A percentile compares a stretch with the other conserved stretches of the same genome.
Conservation (phyloP, 148 eudicot genomes). For the Chenopodium quinoa region DNA sequence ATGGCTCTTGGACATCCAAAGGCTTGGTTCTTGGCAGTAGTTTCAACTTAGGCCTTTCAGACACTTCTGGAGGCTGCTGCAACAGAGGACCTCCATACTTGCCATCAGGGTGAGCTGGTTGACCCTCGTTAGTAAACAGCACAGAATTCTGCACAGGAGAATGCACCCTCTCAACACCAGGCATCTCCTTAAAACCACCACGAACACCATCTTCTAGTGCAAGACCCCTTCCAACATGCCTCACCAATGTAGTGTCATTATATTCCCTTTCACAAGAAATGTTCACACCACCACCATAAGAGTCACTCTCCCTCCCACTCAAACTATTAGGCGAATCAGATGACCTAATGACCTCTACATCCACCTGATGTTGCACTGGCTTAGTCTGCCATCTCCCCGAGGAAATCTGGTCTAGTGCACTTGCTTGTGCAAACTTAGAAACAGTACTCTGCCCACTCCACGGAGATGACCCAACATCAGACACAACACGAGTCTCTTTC, state of each 20-base stretch:
- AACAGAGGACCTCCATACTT: conserved; percentile 34
- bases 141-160: conserved; percentile 41
- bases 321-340: conserved; percentile 40
- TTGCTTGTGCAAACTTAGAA: conserved; percentile 78
- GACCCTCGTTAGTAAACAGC: conserved; percentile 37
- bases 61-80: conserved; percentile 36
- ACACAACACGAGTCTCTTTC: conserved; percentile 43
- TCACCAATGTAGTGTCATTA: conserved; percentile 35
- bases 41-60: conserved; percentile 73
- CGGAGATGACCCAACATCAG: conserved; percentile 36
- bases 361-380: conserved; percentile 44
- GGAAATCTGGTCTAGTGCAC: conserved; percentile 88
- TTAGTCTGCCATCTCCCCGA: conserved; percentile 93
- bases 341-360: conserved; percentile 56
- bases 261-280: conserved; percentile 33
- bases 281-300: conserved; percentile 29
- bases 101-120: conserved; percentile 33
- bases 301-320: conserved; percentile 31
- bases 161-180: conserved; percentile 39
- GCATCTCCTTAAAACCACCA: conserved; percentile 40
- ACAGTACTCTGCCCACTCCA: conserved; percentile 59
- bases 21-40: conserved; percentile 83
- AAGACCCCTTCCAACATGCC: conserved; percentile 50
- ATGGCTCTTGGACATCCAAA: conserved; percentile 44
- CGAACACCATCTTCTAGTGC: conserved; percentile 38